Evolutionary conservation across 768 basidiomycete genomes (phyloP), one percentile per base, ranked within the genome.

Genomic region (Suillus decipiens): DNA sequence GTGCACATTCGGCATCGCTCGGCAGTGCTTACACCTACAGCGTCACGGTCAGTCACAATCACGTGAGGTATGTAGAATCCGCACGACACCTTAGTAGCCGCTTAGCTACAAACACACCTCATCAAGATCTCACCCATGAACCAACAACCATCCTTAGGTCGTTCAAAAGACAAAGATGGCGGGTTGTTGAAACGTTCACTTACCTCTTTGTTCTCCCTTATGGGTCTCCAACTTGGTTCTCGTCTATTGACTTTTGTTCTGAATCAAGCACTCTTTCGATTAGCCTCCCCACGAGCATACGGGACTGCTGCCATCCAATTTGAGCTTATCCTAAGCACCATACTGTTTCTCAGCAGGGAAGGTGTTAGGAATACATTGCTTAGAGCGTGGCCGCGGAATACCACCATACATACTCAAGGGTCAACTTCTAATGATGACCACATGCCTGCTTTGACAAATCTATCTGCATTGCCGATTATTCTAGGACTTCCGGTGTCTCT

Each of bases 271-370:
- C 82, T 98, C 14, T 81, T 98, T 45, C 88, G 94, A 1, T 81
- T 95, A 34, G 89, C 90, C 2, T 88, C 93, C 0, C 95, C 96
- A 1, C 84, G 85, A 39, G 90, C 89, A 15, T 96, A 93, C 72
- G 90, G 96, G 11, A 95, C 92, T 0, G 95, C 93, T 17, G 86
- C 94, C 0, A 91, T 99, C 65, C 96, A 97, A 70, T 95, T 99
- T 75, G 97, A 99, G 73, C 85, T 98, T 33, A 72, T 99, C 31
- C 83, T 92, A 53, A 92, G 89, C 68, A 95, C 95, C 12, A 92
- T 96, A 69, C 81, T 99, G 50, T 98, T 99, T 74, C 81, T 99
- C 9, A 89, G 90, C 39, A 82, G 97, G n/a, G 97, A 99, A 74
- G 96, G 96, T 19, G 84, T 99, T 9, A 83, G 97, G 45, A 93